These are phyloP conservation scores for Fonsecaea pedrosoi DNA, from an alignment of 2,329 filamentous ascomycete genomes.

Conservation along the genomic window DNA sequence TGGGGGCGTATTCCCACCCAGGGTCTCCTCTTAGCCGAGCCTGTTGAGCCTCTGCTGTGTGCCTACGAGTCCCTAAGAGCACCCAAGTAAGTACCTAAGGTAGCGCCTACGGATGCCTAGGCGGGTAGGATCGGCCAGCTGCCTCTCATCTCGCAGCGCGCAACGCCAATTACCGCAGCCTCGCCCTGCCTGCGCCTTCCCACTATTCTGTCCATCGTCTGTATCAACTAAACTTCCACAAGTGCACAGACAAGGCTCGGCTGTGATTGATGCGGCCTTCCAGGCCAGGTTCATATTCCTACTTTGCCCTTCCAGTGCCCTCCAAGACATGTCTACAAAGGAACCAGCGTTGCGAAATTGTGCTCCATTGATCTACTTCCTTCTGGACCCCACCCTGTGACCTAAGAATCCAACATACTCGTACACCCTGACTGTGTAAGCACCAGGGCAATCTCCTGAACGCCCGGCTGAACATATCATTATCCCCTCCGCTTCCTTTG, in stretches of 20 bases:
- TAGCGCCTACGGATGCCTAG: neutral
- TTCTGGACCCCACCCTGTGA: conserved; percentile 21
- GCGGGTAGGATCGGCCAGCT: neutral
- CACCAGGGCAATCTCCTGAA: conserved; percentile 16
- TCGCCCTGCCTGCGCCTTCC: conserved; percentile 15
- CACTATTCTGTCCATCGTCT: neutral
- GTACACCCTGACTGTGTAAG: conserved; percentile 24
- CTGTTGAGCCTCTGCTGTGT: neutral
- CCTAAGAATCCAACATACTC: conserved; percentile 11
- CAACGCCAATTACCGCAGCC: conserved; percentile 11
- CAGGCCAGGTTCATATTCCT: conserved; percentile 9
- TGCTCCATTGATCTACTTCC: conserved; percentile 26
- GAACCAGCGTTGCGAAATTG: conserved; percentile 26
- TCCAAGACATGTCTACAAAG: conserved; percentile 32
- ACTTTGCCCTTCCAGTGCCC: neutral
- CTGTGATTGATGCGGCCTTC: conserved; percentile 9
- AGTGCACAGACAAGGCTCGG: conserved; percentile 1
- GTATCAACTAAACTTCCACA: neutral
- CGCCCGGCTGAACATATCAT: conserved; percentile 7
- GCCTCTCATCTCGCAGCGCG: neutral
- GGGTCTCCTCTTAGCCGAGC: neutral
- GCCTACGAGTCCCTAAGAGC: too few species aligned
- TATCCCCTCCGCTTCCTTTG: conserved; percentile 2
- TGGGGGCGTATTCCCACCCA: neutral
- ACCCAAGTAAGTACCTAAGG: too few species aligned